These are phyloP conservation scores for Geranium rotundifolium DNA, from an alignment of 345 rosid species.

Conservation along the genomic window DNA sequence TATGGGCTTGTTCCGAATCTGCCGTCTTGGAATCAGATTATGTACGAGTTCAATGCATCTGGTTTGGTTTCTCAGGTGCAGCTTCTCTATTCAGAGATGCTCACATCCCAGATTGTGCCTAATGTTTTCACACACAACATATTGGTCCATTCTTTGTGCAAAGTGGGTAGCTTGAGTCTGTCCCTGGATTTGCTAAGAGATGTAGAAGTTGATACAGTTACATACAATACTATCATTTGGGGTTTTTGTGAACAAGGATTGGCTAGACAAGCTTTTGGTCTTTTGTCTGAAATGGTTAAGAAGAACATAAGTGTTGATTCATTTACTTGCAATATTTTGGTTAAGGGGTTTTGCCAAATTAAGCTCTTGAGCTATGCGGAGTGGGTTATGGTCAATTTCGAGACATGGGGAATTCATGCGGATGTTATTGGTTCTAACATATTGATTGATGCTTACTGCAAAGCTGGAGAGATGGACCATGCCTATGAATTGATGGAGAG, in stretches of 20 bases:
- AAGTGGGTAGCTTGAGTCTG: constrained; percentile 46
- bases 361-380: constrained; percentile 44
- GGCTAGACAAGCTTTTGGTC: constrained; percentile 41
- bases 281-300: constrained; percentile 71
- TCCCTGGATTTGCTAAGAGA: constrained; percentile 46
- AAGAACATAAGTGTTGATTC: constrained; percentile 43
- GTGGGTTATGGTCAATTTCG: constrained; percentile 40
- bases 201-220: constrained; percentile 43
- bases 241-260: constrained; percentile 66
- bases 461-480: constrained; percentile 24
- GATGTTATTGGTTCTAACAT: constrained; percentile 41
- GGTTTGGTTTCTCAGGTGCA: constrained; percentile 65
- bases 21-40: constrained; percentile 48
- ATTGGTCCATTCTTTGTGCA: constrained; percentile 71
- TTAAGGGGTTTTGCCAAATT: constrained; percentile 63
- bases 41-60: constrained; percentile 43
- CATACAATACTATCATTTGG: constrained; percentile 69
- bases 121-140: constrained; percentile 56
- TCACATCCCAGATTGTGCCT: constrained; percentile 44
- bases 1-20: constrained; percentile 34
- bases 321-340: constrained; percentile 56
- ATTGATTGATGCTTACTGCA: constrained; percentile 45
- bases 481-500: constrained; percentile 33
- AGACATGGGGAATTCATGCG: constrained; percentile 27
- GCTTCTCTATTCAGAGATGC: constrained; percentile 54